Conservation (phyloP, 176 grass and related monocot species). For the Echinochloa phyllopogon region DNA sequence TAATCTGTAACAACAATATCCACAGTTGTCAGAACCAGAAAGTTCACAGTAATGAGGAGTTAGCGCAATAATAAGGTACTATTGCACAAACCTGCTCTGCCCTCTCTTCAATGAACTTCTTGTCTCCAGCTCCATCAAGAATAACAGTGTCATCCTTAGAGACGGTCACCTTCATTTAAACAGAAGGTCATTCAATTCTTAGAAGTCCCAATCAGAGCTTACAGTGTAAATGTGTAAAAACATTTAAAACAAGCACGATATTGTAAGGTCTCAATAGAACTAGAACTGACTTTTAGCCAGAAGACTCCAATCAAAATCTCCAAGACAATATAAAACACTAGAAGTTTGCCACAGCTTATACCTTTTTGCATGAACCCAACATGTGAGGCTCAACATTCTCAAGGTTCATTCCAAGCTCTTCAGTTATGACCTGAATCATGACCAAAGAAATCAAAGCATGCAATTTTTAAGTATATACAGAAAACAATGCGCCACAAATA, state of each 20-base stretch:
- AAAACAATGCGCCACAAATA: not conserved
- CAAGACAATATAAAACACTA: not conserved
- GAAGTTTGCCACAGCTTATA: slow-evolving; percentile 4
- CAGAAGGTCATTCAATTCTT: not conserved
- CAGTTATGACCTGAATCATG: slow-evolving; percentile 79
- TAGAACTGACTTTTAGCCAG: not conserved
- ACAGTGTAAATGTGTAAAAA: not conserved
- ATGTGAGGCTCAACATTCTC: slow-evolving; percentile 81
- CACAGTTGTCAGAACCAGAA: slow-evolving; percentile 25
- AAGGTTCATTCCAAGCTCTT: slow-evolving; percentile 97
- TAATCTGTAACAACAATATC: slow-evolving; percentile 61
- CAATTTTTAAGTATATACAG: not conserved
- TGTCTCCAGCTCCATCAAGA: slow-evolving; percentile 93
- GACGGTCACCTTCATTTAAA: slow-evolving; percentile 73
- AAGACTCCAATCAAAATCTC: not conserved
- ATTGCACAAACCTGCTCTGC: slow-evolving; percentile 68
- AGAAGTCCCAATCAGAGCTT: not conserved
- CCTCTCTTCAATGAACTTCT: slow-evolving; percentile 87
- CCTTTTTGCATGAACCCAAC: slow-evolving; percentile 92
- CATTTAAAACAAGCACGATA: not conserved
- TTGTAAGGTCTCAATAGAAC: not conserved
- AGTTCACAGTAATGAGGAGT: not conserved
- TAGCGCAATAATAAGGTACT: not conserved
- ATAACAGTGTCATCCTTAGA: slow-evolving; percentile 99
- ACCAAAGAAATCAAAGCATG: slow-evolving; percentile 16